Evolutionary conservation across 257 asterid species (phyloP), one percentile per base, ranked within the genome.

Genomic region (Primulina tabacum): DNA sequence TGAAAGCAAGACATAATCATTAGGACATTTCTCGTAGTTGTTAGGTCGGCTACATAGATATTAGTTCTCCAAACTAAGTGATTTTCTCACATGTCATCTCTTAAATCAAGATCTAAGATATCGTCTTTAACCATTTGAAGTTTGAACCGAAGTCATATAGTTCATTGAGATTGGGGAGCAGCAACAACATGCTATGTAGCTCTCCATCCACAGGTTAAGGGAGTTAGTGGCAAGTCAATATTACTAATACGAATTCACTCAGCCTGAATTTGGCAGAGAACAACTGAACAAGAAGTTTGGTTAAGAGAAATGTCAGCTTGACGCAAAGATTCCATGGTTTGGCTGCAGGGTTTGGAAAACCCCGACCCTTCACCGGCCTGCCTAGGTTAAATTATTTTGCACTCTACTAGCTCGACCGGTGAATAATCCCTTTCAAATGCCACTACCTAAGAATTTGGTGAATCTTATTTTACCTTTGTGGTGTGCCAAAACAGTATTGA

Each of bases 131-230:
- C 1, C 26, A 24, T 24, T 24, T 8, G 29, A n/a, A 12, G 0
- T 59, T 53, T 53, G 37, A 12, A 68, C 60, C 66, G 67, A 76
- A 66, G 3, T 35, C 1, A 18, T 62, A 7, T 30, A 14, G 56
- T 58, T 35, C 0, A 17, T 64, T 59, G 18, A 34, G 69, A 67
- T 0, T 69, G 74, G 91, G 95, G 91, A 62, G 89, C 95, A 8
- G 85, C 91, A 32, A 84, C 91, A 16, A 79, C 89, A 2, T 88
- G 89, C 76, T 90, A 90, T 61, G 88, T 88, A 57, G 97, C 97
- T 29, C 65, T 90, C 81, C 81, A 85, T 75, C 97, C 90, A 24
- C 26, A 78, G 73, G 92, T 87, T 57, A 72, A 84, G 65, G 96
- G 92, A 57, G 81, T 90, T 50, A 86, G 84, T 8, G 94, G 96